These are phyloP conservation scores for Monascus purpureus DNA, from an alignment of 495 filamentous ascomycete species.

Conservation along the genomic window DNA sequence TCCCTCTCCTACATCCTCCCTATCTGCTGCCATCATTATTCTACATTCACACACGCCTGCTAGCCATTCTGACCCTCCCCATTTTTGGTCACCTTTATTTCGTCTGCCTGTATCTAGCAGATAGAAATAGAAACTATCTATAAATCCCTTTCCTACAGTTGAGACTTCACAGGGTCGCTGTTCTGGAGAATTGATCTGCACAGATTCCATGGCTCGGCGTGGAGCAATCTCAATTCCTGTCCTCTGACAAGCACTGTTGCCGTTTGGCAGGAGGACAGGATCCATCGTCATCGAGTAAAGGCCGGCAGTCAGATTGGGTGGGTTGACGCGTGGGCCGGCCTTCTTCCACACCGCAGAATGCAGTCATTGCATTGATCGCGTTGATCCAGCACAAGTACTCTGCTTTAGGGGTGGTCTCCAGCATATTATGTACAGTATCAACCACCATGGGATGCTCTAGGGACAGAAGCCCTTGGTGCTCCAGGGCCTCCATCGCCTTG, in stretches of 20 bases:
- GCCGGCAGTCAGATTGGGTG: constrained; percentile 1
- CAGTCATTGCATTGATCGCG: constrained; percentile 15
- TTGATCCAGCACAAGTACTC: constrained; percentile 13
- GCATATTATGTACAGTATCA: constrained; percentile 12
- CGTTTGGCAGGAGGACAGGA: constrained; percentile 3
- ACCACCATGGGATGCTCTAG: constrained; percentile 14
- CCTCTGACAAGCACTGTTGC: constrained; percentile 14
- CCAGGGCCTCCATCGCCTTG: constrained; percentile 9
- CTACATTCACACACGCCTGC: too few species aligned
- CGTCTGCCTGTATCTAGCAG: too few species aligned
- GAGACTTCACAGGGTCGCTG: too few species aligned
- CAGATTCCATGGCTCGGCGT: too few species aligned
- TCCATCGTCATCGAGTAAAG: constrained; percentile 2
- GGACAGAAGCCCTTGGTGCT: constrained; percentile 9
- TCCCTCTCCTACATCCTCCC: too few species aligned
- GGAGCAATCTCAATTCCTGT: too few species aligned
- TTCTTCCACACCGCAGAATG: constrained; percentile 17
- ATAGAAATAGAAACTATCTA: too few species aligned
- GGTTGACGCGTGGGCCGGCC: constrained; percentile 3
- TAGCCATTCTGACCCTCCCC: too few species aligned
- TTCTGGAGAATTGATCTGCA: too few species aligned
- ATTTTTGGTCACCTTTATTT: too few species aligned
- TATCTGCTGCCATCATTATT: too few species aligned
- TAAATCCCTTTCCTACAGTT: too few species aligned
- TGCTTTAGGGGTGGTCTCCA: constrained; percentile 7